phyloP scores from a whole-genome alignment of 1,284 basidiomycete genomes.

The Wolfiporia cocos region DNA sequence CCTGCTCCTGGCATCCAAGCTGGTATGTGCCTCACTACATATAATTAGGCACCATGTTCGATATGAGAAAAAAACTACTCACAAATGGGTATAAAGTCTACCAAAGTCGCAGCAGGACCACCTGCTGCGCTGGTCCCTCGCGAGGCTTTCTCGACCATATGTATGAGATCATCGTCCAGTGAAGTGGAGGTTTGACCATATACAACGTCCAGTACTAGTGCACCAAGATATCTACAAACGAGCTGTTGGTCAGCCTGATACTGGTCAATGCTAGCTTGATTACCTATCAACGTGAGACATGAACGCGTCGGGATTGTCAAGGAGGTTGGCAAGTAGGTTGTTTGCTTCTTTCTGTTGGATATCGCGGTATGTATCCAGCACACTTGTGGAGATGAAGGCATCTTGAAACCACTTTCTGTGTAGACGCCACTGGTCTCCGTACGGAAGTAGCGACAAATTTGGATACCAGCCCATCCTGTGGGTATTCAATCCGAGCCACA shows the following conservation, averaged over 20 bases:
- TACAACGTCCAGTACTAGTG: conserved; percentile 10
- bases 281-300: conserved; percentile 22
- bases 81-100: conserved; percentile 15
- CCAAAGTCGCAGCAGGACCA: conserved; percentile 11
- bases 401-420: conserved; percentile 26
- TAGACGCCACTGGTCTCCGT: conserved; percentile 23
- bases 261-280: not conserved
- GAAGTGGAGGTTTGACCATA: conserved; percentile 13
- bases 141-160: conserved; percentile 10
- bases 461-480: conserved; percentile 18
- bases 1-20: conserved; percentile 44
- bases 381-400: conserved; percentile 18
- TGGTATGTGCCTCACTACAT: conserved; percentile 35
- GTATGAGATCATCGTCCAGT: conserved; percentile 10
- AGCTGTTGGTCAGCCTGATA: not conserved
- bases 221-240: conserved; percentile 6
- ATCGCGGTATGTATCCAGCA: conserved; percentile 17
- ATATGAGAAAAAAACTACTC: not conserved
- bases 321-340: conserved; percentile 19
- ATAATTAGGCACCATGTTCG: not conserved
- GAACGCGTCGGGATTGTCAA: conserved; percentile 18
- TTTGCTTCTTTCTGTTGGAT: conserved; percentile 22
- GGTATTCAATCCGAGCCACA: no score
- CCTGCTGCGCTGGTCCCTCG: conserved; percentile 8
- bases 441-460: conserved; percentile 20